Base-by-base conservation (phyloP, 768 basidiomycete species). In the Mycena rosella region DNA sequence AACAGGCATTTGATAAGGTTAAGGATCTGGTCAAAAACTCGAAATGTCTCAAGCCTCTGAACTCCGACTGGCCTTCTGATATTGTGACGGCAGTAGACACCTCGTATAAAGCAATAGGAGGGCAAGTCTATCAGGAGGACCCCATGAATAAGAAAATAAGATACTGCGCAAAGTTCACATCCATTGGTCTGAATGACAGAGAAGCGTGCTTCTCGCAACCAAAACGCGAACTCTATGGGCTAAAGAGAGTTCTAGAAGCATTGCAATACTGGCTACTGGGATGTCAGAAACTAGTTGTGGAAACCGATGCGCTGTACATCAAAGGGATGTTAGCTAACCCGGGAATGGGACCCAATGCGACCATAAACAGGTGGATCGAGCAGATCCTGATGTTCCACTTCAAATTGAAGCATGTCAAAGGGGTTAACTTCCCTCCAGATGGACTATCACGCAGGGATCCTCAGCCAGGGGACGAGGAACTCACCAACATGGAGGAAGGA, bases 71-170 rank as follows among this genome's bases (percentile, higher is more conserved):
- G 15, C 56, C 47, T 20, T 48, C 8, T 2, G 70, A 75, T 1
- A 72, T 83, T 29, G 77, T 80, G 1, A 60, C 84, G 0, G 71
- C 80, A 3, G 83, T 85, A 0, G 82, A 85, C 66, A 78, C 81
- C 0, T 79, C 76, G 0, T 70, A 66, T 20, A 77, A 77, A 4
- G 80, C 77, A 0, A 75, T 83, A 0, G 81, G 83, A 0, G 82
- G 73, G 29, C 73, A 79, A 22, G 71, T 85, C 0, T 81, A 74
- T n/a, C 84, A 85, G 64, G 29, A 61, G 13, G 75, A 78, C 26
- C 34, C 58, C 0, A 30, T 69, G 0, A 72, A 77, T 27, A 73
- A 71, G 0, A 72, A 73, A 1, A 65, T 68, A 18, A 66, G 70
- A 0, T 72, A 74, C 15, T 82, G 74, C 27, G 72, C 75, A 0